These are phyloP conservation scores for Lotus japonicus DNA, from an alignment of 306 rosid species.

Conservation along the genomic window DNA sequence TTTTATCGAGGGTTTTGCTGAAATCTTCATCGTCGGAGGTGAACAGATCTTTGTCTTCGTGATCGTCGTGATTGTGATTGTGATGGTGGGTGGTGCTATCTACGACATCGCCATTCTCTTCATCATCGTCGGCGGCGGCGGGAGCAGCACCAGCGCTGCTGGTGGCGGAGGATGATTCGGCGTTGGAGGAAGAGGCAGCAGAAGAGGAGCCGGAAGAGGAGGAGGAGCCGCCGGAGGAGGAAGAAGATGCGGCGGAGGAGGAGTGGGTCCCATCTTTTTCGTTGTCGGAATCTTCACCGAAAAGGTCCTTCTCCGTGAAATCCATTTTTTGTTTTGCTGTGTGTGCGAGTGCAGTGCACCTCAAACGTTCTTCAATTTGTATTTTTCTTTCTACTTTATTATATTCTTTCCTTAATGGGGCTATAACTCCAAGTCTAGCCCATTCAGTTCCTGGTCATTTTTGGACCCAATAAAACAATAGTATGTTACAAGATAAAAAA, in stretches of 20 bases:
- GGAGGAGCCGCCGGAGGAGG: slow-evolving; percentile 39
- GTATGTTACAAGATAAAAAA: background rate
- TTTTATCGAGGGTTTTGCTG: slow-evolving; percentile 65
- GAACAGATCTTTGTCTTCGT: slow-evolving; percentile 74
- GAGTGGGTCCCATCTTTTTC: slow-evolving; percentile 57
- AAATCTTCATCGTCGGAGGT: slow-evolving; percentile 86
- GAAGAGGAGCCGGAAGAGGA: slow-evolving; percentile 47
- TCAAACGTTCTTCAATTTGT: background rate
- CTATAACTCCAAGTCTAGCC: background rate
- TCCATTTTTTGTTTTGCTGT: slow-evolving; percentile 32
- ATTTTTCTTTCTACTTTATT: background rate
- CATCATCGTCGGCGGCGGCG: slow-evolving; percentile 42
- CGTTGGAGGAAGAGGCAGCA: slow-evolving; percentile 58
- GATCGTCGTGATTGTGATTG: background rate
- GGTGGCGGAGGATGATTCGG: slow-evolving; percentile 48
- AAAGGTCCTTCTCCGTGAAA: slow-evolving; percentile 63
- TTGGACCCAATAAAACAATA: background rate
- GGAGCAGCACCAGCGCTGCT: too few species aligned
- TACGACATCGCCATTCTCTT: slow-evolving; percentile 54
- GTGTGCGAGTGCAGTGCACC: background rate
- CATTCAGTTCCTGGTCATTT: background rate
- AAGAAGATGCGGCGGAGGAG: slow-evolving; percentile 52
- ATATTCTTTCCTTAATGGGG: background rate
- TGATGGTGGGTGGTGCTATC: background rate
- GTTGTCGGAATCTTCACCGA: slow-evolving; percentile 66